Evolutionary conservation across 495 filamentous ascomycete species (phyloP).

Genomic region (Aspergillus sclerotiicarbonarius): DNA sequence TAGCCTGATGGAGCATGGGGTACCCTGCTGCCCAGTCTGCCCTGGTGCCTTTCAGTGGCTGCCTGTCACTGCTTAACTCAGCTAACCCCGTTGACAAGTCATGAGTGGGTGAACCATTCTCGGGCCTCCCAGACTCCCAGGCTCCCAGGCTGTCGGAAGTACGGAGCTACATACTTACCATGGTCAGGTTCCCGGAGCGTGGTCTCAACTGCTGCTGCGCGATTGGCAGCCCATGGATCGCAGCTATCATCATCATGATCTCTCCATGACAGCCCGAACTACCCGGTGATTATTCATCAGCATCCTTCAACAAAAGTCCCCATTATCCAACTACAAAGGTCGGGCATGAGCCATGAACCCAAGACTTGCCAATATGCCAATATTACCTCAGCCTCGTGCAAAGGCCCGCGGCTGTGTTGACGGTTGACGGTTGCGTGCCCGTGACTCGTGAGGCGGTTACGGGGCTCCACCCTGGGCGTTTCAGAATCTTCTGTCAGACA

Average conservation of each 20-base stretch:
- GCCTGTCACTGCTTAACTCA: constrained; percentile 1
- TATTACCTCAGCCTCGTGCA: neutral
- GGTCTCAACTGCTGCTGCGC: neutral
- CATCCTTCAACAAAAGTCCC: neutral
- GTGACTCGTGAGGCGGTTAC: constrained; percentile 8
- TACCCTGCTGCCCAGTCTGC: neutral
- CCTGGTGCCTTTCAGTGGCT: neutral
- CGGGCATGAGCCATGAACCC: too few species aligned
- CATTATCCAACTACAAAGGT: too few species aligned
- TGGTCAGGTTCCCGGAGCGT: constrained; percentile 3
- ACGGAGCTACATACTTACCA: neutral
- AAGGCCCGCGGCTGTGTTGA: neutral
- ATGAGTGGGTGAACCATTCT: neutral
- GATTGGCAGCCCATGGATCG: neutral
- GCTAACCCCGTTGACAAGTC: neutral
- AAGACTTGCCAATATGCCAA: neutral
- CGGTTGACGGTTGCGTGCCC: neutral
- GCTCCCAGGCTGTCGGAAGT: neutral
- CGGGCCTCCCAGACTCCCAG: neutral
- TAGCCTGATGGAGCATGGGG: constrained; percentile 1
- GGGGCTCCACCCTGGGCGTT: constrained; percentile 15
- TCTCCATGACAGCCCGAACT: neutral
- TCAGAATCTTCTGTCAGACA: constrained; percentile 13
- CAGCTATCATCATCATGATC: constrained; percentile 1
- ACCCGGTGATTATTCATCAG: neutral